These are phyloP conservation scores for Alternaria conjuncta DNA, from an alignment of 2,329 filamentous ascomycete genomes.

Conservation along the genomic window DNA sequence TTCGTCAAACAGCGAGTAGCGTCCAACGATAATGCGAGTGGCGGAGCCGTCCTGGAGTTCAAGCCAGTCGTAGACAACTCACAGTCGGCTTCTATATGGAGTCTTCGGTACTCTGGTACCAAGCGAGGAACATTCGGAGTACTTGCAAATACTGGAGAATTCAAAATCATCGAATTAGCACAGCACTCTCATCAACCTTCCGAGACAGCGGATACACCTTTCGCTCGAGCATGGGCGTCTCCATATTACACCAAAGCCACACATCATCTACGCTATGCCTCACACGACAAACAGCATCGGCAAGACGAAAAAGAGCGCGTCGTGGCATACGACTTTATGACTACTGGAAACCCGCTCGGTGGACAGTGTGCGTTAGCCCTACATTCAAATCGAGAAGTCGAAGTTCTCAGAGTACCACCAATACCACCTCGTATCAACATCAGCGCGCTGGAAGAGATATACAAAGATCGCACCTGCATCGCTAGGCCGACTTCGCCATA, in stretches of 20 bases:
- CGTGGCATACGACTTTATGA: constrained; percentile 68
- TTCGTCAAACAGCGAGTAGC: constrained; percentile 46
- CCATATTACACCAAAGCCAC: constrained; percentile 54
- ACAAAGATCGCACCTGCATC: constrained; percentile 40
- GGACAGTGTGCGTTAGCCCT: constrained; percentile 62
- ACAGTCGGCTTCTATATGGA: constrained; percentile 64
- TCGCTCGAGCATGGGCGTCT: constrained; percentile 47
- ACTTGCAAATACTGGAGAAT: constrained; percentile 64
- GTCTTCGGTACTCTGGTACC: constrained; percentile 65
- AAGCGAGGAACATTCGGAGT: constrained; percentile 65
- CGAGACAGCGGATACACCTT: constrained; percentile 25
- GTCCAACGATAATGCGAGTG: constrained; percentile 60
- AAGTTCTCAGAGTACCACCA: constrained; percentile 56
- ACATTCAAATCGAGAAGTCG: constrained; percentile 58
- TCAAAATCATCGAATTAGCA: constrained; percentile 63
- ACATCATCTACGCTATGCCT: constrained; percentile 53
- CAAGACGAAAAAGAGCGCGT: constrained; percentile 57
- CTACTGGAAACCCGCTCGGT: constrained; percentile 51
- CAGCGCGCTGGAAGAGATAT: constrained; percentile 54
- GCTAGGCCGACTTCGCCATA: constrained; percentile 37
- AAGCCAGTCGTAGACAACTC: constrained; percentile 60
- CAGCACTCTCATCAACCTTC: constrained; percentile 54
- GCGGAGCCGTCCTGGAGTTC: constrained; percentile 63
- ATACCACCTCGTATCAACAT: constrained; percentile 52
- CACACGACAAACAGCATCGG: constrained; percentile 53